These are phyloP conservation scores for Helianthus tuberosus DNA, from an alignment of 129 eudicot genomes.

Conservation along the genomic window DNA sequence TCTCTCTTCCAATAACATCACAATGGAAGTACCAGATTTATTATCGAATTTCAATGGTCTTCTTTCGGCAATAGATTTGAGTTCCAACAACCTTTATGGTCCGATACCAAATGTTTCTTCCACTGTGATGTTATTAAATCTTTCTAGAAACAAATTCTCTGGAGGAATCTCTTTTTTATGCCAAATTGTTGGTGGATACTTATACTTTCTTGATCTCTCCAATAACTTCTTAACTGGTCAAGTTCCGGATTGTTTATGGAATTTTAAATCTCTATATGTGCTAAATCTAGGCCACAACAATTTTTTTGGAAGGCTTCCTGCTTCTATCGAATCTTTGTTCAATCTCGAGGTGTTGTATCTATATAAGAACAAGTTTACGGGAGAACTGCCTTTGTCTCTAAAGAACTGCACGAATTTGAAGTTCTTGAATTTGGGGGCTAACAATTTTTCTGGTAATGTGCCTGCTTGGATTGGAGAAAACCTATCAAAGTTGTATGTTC, in stretches of 20 bases:
- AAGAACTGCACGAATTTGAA: constrained; percentile 17
- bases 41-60: constrained; percentile 3
- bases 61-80: constrained; percentile 24
- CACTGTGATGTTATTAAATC: constrained; percentile 12
- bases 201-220: constrained; percentile 28
- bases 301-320: constrained; percentile 35
- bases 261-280: constrained; percentile 6
- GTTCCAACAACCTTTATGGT: constrained; percentile 27
- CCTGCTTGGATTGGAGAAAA: constrained; percentile 21
- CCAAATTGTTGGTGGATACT: constrained; percentile 4
- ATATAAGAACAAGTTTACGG: constrained; percentile 27
- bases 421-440: constrained; percentile 1
- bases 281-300: constrained; percentile 40
- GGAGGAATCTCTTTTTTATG: constrained; percentile 39
- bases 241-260: constrained; percentile 32
- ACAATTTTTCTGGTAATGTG: constrained; percentile 15
- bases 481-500: constrained; percentile 9
- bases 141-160: constrained; percentile 38
- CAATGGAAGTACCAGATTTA: constrained; percentile 26
- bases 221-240: constrained; percentile 20
- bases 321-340: constrained; percentile 13
- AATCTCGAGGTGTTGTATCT: constrained; percentile 16
- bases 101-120: constrained; percentile 25
- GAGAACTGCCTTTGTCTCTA: constrained; percentile 35
- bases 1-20: constrained; percentile 32